phyloP scores from a whole-genome alignment of 257 asterid genomes.

The Henckelia pumila region DNA sequence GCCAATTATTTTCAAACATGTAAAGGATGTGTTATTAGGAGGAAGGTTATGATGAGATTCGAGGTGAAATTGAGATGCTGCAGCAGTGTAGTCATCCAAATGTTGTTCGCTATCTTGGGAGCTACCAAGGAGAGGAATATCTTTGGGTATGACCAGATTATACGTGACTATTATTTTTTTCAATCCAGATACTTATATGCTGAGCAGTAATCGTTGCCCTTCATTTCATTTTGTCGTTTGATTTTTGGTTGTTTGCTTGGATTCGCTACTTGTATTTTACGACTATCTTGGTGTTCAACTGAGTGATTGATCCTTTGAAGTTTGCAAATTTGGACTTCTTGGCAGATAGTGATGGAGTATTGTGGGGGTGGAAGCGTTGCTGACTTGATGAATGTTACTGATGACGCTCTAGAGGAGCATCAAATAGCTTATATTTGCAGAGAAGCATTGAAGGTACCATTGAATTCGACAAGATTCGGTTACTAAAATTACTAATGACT shows the following conservation, averaged over 20 bases:
- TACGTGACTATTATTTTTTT: slow-evolving; percentile 8
- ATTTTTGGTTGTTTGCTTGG: slow-evolving; percentile 13
- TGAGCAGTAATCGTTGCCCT: neutral
- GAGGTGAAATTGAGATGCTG: slow-evolving; percentile 97
- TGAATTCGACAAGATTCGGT: slow-evolving; percentile 23
- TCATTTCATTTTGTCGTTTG: neutral
- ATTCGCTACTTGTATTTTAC: neutral
- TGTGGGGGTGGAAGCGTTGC: slow-evolving; percentile 99
- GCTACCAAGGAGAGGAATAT: slow-evolving; percentile 98
- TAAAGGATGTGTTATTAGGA: slow-evolving; percentile 47
- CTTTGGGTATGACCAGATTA: slow-evolving; percentile 73
- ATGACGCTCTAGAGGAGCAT: slow-evolving; percentile 84
- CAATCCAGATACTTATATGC: slow-evolving; percentile 7
- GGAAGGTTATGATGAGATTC: slow-evolving; percentile 97
- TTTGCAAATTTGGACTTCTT: slow-evolving; percentile 29
- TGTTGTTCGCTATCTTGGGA: slow-evolving; percentile 97
- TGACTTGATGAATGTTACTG: slow-evolving; percentile 88
- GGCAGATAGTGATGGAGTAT: slow-evolving; percentile 98
- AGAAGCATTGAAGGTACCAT: slow-evolving; percentile 85
- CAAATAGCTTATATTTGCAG: slow-evolving; percentile 92
- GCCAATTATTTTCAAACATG: slow-evolving; percentile 3
- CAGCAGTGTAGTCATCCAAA: slow-evolving; percentile 99
- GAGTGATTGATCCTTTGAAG: slow-evolving; percentile 12
- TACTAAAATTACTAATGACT: neutral
- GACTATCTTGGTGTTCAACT: neutral